Conservation (phyloP, 2,329 filamentous ascomycete genomes). For the Fusarium stilboides region DNA sequence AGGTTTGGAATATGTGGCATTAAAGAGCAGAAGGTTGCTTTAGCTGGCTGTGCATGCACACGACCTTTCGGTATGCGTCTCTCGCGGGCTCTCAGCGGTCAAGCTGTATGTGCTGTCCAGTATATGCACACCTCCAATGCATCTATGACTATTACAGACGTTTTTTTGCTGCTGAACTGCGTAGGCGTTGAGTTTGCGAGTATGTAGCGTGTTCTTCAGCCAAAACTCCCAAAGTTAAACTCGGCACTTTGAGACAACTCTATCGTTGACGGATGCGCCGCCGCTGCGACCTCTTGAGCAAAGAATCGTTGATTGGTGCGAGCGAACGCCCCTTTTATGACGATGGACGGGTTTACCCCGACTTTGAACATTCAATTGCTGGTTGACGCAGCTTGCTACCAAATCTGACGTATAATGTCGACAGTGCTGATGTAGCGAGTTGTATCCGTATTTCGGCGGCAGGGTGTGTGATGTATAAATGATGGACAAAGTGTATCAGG, state of each 20-base stretch:
- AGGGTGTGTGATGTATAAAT: slow-evolving; percentile 22
- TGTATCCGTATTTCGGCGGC: neutral
- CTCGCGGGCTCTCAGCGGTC: slow-evolving; percentile 9
- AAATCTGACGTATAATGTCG: slow-evolving; percentile 5
- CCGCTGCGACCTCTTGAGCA: slow-evolving; percentile 10
- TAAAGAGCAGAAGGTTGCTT: neutral
- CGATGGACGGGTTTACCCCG: slow-evolving; percentile 3
- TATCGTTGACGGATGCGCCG: slow-evolving; percentile 13
- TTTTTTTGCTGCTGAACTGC: slow-evolving; percentile 1
- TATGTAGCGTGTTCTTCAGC: neutral
- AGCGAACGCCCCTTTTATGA: neutral
- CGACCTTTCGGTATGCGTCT: slow-evolving; percentile 7
- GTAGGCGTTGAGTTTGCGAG: neutral
- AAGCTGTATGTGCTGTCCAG: neutral
- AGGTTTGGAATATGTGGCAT: slow-evolving; percentile 9
- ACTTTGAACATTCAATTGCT: neutral
- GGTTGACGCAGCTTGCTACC: neutral
- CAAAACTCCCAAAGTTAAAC: slow-evolving; percentile 8
- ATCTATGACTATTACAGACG: slow-evolving; percentile 16
- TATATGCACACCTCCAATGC: slow-evolving; percentile 16
- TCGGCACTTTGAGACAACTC: slow-evolving; percentile 6
- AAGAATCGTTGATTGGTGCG: slow-evolving; percentile 11
- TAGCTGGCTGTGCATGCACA: slow-evolving; percentile 5
- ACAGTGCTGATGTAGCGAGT: neutral
- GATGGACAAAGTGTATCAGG: slow-evolving; percentile 5